Conservation (phyloP, 2,329 filamentous ascomycete species). For the Aureobasidium vineae region DNA sequence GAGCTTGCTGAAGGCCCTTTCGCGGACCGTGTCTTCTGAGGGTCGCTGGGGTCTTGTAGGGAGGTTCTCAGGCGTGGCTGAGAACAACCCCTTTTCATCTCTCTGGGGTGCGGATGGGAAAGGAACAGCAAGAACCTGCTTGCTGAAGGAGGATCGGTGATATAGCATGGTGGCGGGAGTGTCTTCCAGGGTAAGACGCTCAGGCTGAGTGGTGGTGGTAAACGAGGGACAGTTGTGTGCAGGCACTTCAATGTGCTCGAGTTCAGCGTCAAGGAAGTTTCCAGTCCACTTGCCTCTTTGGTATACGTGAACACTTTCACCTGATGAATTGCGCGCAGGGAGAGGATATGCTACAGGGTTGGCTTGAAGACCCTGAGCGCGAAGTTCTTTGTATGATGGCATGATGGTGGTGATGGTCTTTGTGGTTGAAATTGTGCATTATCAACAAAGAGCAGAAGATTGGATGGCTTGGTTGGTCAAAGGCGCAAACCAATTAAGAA, state of each 20-base stretch:
- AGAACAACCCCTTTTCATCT: background rate
- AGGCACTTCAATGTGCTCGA: constrained; percentile 9
- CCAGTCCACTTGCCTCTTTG: constrained; percentile 4
- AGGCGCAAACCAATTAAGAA: background rate
- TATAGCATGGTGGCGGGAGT: background rate
- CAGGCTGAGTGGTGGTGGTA: background rate
- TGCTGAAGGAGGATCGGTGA: background rate
- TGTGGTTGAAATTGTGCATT: background rate
- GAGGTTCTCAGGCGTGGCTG: background rate
- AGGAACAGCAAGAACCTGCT: constrained; percentile 3
- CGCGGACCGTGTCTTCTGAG: background rate
- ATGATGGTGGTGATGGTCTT: background rate
- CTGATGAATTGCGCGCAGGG: background rate
- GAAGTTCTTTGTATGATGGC: constrained; percentile 12
- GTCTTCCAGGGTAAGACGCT: background rate
- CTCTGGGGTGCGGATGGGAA: background rate
- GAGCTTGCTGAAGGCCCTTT: background rate
- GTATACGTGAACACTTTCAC: background rate
- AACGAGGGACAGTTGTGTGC: background rate
- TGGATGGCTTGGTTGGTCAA: background rate
- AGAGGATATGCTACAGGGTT: background rate
- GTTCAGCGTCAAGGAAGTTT: background rate
- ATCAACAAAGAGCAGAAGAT: constrained; percentile 1
- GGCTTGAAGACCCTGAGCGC: background rate
- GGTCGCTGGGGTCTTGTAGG: background rate